Percentiles rank a stretch among this genome's conserved stretches.
Conservation (phyloP, 23 red algal species). For the Gracilariopsis chorda region DNA sequence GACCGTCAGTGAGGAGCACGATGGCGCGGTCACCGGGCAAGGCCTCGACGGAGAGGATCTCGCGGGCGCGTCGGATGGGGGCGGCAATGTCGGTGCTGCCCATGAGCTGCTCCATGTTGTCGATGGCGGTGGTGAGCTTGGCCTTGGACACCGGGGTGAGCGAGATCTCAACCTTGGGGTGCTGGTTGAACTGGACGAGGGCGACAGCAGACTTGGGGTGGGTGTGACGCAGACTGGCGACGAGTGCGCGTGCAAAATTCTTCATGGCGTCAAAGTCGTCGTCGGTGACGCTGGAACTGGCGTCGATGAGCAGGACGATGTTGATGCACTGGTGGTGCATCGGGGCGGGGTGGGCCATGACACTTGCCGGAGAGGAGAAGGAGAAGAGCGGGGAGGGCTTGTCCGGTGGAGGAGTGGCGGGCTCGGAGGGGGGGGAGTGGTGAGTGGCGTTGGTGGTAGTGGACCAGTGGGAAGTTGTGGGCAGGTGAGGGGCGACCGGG, state of each 20-base stretch:
- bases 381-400: neutral
- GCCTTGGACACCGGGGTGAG: slow-evolving; percentile 50
- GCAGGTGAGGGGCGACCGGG: neutral
- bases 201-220: slow-evolving; percentile 47
- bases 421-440: neutral
- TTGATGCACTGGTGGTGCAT: slow-evolving; percentile 8
- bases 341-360: slow-evolving; percentile 11
- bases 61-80: slow-evolving; percentile 61
- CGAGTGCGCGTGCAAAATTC: slow-evolving; percentile 63
- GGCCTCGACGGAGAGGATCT: slow-evolving; percentile 64
- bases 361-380: slow-evolving; percentile 55
- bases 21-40: slow-evolving; percentile 67
- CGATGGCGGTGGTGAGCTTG: slow-evolving; percentile 53
- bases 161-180: slow-evolving; percentile 65
- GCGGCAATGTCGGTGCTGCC: slow-evolving; percentile 87
- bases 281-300: slow-evolving; percentile 77
- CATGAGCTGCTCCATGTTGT: slow-evolving; percentile 91
- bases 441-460: neutral
- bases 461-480: neutral
- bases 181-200: slow-evolving; percentile 95
- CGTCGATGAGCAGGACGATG: slow-evolving; percentile 80
- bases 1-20: slow-evolving; percentile 89
- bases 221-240: slow-evolving; percentile 56
- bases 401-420: slow-evolving; percentile 27
- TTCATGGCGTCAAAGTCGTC: slow-evolving; percentile 91